Base-by-base conservation (phyloP, 1,139 yeast genomes). In the Ogataea hybrid region DNA sequence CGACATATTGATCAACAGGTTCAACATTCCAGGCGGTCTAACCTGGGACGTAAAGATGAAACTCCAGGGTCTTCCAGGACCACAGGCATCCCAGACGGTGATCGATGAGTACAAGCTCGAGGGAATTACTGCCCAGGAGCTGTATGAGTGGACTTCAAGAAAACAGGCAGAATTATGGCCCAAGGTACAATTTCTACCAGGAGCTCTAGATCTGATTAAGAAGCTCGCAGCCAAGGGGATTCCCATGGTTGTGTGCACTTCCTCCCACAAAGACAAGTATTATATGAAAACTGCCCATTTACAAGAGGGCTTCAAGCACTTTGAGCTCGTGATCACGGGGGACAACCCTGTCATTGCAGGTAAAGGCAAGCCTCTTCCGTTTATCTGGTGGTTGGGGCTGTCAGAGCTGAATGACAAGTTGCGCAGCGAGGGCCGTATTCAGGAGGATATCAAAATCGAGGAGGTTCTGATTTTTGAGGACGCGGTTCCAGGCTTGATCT, bases 381-480 rank as follows among this genome's bases (percentile, higher is more conserved):
- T 89, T 59, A 89, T 92, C 51, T 92, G 96, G 95, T 76, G 76
- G 51, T 75, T 81, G 4, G 95, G 97, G 35, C 72, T 92, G 48
- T 76, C 71, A 23, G 74, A 83, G 27, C 55, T 92, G 46, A 92
- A 92, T 59, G 59, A 63, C 17, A 71, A 71, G 38, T 58, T 55
- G 47, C 55, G 47, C 33, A 59, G 47, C 59, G 72, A 30, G 38
- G 64, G 48, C n/a, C 58, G 63, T 20, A 44, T 45, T 9, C 49
- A 51, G 12, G 71, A 71, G 1, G 68, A 69, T 15, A 82, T 89
- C 49, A 58, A 61, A 43, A 84, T 90, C 2, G 79, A 78, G 27
- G 96, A 92, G 58, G 86, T 96, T 55, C 65, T 92, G 28, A 84
- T 92, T 2, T 92, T 92, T 62, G 98, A 92, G 65, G 98, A 92